These are phyloP conservation scores for Penicillium alfredii DNA, from an alignment of 495 filamentous ascomycete species.

Conservation along the genomic window DNA sequence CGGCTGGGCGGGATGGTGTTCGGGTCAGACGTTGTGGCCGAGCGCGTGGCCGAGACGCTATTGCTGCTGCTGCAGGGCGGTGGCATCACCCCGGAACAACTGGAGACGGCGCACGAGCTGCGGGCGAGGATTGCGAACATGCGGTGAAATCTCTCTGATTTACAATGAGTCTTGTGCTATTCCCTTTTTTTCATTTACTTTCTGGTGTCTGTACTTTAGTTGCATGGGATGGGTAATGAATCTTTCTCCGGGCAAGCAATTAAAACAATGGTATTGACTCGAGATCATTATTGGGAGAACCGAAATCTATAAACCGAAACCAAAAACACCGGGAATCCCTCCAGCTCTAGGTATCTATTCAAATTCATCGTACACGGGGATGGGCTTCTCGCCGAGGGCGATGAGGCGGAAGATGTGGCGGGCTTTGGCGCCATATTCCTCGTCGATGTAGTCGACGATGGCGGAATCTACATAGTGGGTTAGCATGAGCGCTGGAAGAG, in stretches of 20 bases:
- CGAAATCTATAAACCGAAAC: conserved; percentile 6
- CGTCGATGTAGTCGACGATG: conserved; percentile 48
- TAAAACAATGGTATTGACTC: no score
- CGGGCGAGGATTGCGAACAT: conserved; percentile 41
- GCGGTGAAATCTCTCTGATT: conserved; percentile 30
- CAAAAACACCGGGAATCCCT: conserved; percentile 21
- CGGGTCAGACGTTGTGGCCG: conserved; percentile 46
- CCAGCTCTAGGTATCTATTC: conserved; percentile 17
- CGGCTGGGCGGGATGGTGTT: conserved; percentile 48
- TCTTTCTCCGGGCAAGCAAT: no score
- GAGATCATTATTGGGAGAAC: no score
- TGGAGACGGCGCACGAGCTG: conserved; percentile 33
- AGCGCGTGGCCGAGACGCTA: conserved; percentile 42
- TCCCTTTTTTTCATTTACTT: conserved; percentile 2
- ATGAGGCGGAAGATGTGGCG: conserved; percentile 51
- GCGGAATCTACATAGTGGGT: conserved; percentile 43
- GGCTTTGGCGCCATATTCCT: conserved; percentile 38
- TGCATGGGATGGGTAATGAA: conserved; percentile 10
- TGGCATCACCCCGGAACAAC: conserved; percentile 22
- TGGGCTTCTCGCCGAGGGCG: conserved; percentile 47
- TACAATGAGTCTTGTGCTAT: conserved; percentile 1
- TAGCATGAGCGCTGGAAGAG: no score
- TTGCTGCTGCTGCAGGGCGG: conserved; percentile 39
- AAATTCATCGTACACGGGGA: conserved; percentile 44
- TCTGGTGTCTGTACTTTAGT: conserved; percentile 4